Conservation (phyloP, 768 basidiomycete genomes). For the Podaxis pistillaris region DNA sequence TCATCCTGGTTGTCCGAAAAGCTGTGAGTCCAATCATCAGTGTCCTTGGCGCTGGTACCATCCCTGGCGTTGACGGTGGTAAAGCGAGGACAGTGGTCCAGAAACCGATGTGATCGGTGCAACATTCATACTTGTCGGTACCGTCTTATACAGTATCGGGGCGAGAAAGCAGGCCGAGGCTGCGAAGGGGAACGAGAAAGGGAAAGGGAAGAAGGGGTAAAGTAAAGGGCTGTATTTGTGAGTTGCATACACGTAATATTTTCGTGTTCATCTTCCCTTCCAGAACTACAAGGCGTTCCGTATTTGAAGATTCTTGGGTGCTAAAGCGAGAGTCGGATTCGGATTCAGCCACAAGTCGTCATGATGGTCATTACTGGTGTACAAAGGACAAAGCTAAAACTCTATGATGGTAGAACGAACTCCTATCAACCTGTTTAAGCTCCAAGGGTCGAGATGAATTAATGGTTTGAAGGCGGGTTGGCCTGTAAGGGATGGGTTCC, state of each 20-base stretch:
- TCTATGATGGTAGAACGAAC: not conserved
- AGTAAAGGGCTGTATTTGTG: not conserved
- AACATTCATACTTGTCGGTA: conserved; percentile 65
- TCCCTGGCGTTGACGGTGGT: conserved; percentile 17
- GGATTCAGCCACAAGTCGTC: not conserved
- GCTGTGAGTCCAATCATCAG: conserved; percentile 76
- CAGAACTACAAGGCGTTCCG: not conserved
- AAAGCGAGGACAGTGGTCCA: conserved; percentile 26
- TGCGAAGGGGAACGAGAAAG: conserved; percentile 22
- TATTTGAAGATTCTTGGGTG: too few relatives aligned
- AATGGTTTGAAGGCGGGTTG: not conserved
- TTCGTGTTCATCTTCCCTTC: not conserved
- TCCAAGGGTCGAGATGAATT: not conserved
- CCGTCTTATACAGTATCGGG: conserved; percentile 61
- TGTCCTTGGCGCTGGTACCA: conserved; percentile 43
- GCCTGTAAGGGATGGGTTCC: not conserved
- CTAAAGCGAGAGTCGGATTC: not conserved
- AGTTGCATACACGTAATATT: not conserved
- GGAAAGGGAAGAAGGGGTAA: conserved; percentile 5
- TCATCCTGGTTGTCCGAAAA: conserved; percentile 79
- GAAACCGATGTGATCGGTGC: conserved; percentile 66
- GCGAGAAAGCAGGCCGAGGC: conserved; percentile 22
- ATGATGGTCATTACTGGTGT: not conserved
- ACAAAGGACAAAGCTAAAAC: not conserved
- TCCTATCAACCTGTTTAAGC: not conserved